Conservation (phyloP, 805 yeast species). For the Ogataea henricii region DNA sequence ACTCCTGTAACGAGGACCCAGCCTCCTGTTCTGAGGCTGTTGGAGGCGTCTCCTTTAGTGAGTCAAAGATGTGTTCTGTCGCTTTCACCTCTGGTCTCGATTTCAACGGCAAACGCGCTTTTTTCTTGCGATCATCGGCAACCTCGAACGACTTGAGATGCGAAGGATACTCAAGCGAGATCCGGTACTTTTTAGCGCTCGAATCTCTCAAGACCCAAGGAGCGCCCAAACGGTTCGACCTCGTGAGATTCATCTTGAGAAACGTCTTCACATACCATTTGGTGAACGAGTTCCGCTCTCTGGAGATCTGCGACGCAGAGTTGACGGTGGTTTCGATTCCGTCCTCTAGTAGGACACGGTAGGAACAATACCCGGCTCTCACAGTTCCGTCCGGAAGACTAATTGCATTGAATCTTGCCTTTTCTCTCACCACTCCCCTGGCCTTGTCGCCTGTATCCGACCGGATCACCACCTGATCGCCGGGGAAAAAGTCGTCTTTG, state of each 20-base stretch:
- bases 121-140: constrained; percentile 9
- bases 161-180: constrained; percentile 60
- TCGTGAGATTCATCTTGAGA: constrained; percentile 71
- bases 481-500: constrained; percentile 86
- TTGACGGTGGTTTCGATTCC: constrained; percentile 67
- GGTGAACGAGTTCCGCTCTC: constrained; percentile 87
- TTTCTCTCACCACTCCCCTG: constrained; percentile 75
- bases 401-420: constrained; percentile 70
- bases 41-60: constrained; percentile 40
- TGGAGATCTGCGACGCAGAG: constrained; percentile 60
- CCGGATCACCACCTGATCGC: constrained; percentile 74
- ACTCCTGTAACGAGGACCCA: constrained; percentile 47
- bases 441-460: constrained; percentile 43
- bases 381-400: constrained; percentile 38
- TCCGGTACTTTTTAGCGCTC: constrained; percentile 69
- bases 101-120: constrained; percentile 7
- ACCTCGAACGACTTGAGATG: constrained; percentile 43
- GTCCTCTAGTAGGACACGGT: constrained; percentile 62
- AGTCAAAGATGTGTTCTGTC: constrained; percentile 31
- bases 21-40: constrained; percentile 35
- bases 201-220: constrained; percentile 92
- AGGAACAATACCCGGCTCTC: constrained; percentile 57
- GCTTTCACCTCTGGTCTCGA: constrained; percentile 7
- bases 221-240: constrained; percentile 84
- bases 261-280: constrained; percentile 90